phyloP scores from a whole-genome alignment of 176 grass and related monocot genomes.

The Calamus simplicifolius region DNA sequence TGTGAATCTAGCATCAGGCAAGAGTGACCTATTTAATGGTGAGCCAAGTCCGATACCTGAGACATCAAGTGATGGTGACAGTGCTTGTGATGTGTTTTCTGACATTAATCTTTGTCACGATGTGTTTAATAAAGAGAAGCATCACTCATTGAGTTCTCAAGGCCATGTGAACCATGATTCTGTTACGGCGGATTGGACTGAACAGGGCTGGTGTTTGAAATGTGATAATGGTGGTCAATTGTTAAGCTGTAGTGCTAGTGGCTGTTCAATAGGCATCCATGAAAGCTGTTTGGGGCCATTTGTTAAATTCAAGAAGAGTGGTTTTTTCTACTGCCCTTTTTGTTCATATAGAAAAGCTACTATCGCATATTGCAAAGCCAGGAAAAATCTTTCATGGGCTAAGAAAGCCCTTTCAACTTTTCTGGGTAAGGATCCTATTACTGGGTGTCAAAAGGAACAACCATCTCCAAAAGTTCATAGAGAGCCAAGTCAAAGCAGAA shows the following conservation, averaged over 20 bases:
- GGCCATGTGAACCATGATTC: not conserved
- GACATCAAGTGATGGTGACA: not conserved
- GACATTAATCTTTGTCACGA: conserved; percentile 5
- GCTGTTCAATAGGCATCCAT: conserved; percentile 28
- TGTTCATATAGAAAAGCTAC: conserved; percentile 31
- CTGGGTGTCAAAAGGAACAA: conserved; percentile 5
- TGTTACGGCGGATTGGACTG: not conserved
- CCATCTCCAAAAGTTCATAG: not conserved
- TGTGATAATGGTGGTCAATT: conserved; percentile 38
- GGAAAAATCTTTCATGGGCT: conserved; percentile 1
- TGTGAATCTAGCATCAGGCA: not conserved
- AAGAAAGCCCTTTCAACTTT: conserved; percentile 10
- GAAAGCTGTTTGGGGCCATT: conserved; percentile 23
- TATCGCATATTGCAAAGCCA: conserved; percentile 32
- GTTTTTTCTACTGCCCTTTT: conserved; percentile 30
- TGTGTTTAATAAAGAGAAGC: conserved; percentile 5
- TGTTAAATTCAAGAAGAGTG: conserved; percentile 16
- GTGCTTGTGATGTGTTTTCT: not conserved
- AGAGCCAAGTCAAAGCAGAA: not conserved
- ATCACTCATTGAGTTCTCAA: not conserved
- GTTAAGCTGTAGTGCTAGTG: conserved; percentile 24
- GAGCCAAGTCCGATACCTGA: not conserved
- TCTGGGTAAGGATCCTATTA: conserved; percentile 5
- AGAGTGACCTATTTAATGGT: not conserved
- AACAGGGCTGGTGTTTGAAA: conserved; percentile 44